Evolutionary conservation across 2,329 filamentous ascomycete genomes (phyloP).

Genomic region (Alternaria arborescens): DNA sequence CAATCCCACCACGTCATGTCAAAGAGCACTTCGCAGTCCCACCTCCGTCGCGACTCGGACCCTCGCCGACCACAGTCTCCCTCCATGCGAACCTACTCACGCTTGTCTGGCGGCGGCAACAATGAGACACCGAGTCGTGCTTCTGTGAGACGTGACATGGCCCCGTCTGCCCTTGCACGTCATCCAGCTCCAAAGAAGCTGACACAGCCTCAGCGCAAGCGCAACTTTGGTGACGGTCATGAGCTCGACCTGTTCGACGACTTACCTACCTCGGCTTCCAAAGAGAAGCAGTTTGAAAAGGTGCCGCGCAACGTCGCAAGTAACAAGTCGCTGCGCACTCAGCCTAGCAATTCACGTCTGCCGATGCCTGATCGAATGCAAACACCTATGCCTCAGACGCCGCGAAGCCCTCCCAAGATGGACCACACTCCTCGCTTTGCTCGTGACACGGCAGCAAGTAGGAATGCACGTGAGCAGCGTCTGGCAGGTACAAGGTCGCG

Average conservation of each 20-base stretch:
- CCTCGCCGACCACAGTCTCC: slow-evolving; percentile 60
- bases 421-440: slow-evolving; percentile 69
- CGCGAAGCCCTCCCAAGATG: slow-evolving; percentile 62
- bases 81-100: slow-evolving; percentile 56
- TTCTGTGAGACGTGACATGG: slow-evolving; percentile 54
- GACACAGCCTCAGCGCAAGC: slow-evolving; percentile 41
- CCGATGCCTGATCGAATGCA: slow-evolving; percentile 56
- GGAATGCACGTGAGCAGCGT: slow-evolving; percentile 70
- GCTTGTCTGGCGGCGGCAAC: slow-evolving; percentile 58
- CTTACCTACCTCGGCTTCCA: slow-evolving; percentile 82
- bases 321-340: slow-evolving; percentile 67
- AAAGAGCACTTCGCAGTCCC: slow-evolving; percentile 72
- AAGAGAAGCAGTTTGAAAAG: slow-evolving; percentile 84
- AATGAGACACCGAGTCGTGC: slow-evolving; percentile 61
- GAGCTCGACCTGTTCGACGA: slow-evolving; percentile 96
- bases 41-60: slow-evolving; percentile 86
- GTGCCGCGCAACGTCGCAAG: slow-evolving; percentile 75
- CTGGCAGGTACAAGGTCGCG: slow-evolving; percentile 57
- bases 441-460: slow-evolving; percentile 71
- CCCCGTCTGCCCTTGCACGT: slow-evolving; percentile 59
- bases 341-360: slow-evolving; percentile 57
- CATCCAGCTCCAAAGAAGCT: slow-evolving; percentile 64
- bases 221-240: slow-evolving; percentile 82
- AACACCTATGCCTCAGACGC: slow-evolving; percentile 60
- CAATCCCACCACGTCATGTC: slow-evolving; percentile 81